Conservation (phyloP, 805 yeast species). For the Metschnikowia vanudenii region DNA sequence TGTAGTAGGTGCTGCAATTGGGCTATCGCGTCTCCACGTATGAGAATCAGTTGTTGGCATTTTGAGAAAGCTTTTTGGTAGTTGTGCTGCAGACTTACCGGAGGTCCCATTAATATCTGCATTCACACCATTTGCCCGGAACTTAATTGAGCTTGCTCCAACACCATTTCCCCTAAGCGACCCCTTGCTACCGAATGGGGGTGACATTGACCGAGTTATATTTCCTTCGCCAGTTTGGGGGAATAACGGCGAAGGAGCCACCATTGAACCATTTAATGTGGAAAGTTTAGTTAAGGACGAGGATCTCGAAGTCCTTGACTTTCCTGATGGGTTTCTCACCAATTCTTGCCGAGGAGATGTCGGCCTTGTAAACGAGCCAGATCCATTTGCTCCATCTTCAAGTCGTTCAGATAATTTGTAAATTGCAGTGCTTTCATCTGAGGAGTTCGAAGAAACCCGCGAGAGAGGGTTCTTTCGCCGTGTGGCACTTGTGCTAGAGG, state of each 20-base stretch:
- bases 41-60: constrained; percentile 6
- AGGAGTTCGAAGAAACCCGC: constrained; percentile 38
- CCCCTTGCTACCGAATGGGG: constrained; percentile 7
- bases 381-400: constrained; percentile 8
- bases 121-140: neutral
- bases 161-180: neutral
- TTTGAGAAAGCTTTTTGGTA: constrained; percentile 1
- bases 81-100: constrained; percentile 2
- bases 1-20: constrained; percentile 1
- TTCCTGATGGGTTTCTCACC: neutral
- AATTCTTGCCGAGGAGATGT: constrained; percentile 7
- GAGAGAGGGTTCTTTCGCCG: constrained; percentile 30
- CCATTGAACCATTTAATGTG: constrained; percentile 4
- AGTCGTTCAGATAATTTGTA: constrained; percentile 11
- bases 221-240: constrained; percentile 4
- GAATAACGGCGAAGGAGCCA: constrained; percentile 10
- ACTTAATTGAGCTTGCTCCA: neutral
- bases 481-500: constrained; percentile 29
- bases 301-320: neutral
- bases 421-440: constrained; percentile 31
- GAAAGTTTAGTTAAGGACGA: neutral
- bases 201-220: constrained; percentile 9
- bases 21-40: constrained; percentile 13
- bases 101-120: neutral
- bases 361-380: constrained; percentile 2